phyloP scores from a whole-genome alignment of 257 asterid genomes.

The Scutellaria minor region DNA sequence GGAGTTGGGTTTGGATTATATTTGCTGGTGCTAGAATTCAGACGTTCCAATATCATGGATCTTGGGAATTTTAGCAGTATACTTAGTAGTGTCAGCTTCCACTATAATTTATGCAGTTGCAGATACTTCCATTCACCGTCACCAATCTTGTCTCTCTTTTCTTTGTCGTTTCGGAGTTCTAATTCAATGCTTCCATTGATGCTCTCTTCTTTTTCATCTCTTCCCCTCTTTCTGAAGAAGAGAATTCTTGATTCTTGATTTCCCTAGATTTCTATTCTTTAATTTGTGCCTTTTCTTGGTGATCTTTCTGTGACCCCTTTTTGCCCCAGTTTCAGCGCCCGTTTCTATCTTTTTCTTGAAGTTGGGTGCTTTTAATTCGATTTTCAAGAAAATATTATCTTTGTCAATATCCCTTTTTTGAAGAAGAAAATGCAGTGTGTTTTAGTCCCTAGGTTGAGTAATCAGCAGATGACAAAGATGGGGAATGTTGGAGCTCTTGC shows the following conservation, averaged over 20 bases:
- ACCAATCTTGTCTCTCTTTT: conserved; percentile 47
- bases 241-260: conserved; percentile 40
- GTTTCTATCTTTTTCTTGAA: conserved; percentile 34
- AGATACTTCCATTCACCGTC: conserved; percentile 45
- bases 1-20: conserved; percentile 40
- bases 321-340: conserved; percentile 37
- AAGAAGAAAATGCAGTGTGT: conserved; percentile 53
- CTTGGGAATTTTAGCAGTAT: conserved; percentile 28
- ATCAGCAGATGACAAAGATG: conserved; percentile 46
- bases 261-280: conserved; percentile 16
- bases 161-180: conserved; percentile 48
- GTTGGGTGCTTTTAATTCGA: conserved; percentile 21
- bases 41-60: conserved; percentile 39
- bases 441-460: conserved; percentile 32
- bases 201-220: conserved; percentile 32
- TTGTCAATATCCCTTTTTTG: not conserved
- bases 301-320: conserved; percentile 22
- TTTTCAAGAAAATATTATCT: not conserved
- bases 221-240: conserved; percentile 36
- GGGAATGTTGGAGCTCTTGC: conserved; percentile 28
- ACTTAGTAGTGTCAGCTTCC: conserved; percentile 52
- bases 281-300: not conserved
- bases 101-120: conserved; percentile 40
- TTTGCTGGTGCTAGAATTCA: conserved; percentile 30
- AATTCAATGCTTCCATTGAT: conserved; percentile 51